Percentiles rank a stretch among this genome's conserved stretches.
These are phyloP conservation scores for Penicillium coprophilum DNA, from an alignment of 495 filamentous ascomycete species.

Conservation along the genomic window DNA sequence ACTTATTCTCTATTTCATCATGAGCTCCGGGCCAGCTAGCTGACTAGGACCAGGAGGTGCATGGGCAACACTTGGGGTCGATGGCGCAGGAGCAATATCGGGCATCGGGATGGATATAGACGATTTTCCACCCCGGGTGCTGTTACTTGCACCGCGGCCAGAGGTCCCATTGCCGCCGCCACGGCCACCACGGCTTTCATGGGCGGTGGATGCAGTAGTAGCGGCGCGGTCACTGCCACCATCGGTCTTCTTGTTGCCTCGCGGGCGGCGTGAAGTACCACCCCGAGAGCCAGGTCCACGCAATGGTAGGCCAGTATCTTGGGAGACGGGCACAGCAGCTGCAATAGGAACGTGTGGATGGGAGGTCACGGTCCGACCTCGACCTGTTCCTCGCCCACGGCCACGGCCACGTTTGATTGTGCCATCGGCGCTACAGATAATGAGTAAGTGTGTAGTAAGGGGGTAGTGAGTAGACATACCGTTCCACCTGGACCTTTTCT, in stretches of 20 bases:
- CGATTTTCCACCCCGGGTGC: conserved; percentile 32
- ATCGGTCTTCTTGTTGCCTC: conserved; percentile 74
- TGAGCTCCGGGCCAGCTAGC: conserved; percentile 31
- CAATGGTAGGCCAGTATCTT: conserved; percentile 51
- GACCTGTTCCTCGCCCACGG: conserved; percentile 61
- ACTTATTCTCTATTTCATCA: conserved; percentile 27
- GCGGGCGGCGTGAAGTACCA: conserved; percentile 75
- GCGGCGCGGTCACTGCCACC: conserved; percentile 46
- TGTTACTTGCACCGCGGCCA: conserved; percentile 36
- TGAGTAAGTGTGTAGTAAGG: conserved; percentile 26
- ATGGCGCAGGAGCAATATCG: conserved; percentile 26
- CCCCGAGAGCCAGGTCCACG: conserved; percentile 77
- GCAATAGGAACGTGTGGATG: conserved; percentile 42
- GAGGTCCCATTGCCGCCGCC: conserved; percentile 27
- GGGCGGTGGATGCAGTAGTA: conserved; percentile 22
- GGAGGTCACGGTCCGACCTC: conserved; percentile 40
- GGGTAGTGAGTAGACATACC: conserved; percentile 46
- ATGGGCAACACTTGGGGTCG: conserved; percentile 30
- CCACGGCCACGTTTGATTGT: conserved; percentile 76
- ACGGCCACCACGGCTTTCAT: conserved; percentile 31
- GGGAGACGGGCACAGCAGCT: conserved; percentile 43
- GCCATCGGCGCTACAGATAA: conserved; percentile 62
- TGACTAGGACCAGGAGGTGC: conserved; percentile 28
- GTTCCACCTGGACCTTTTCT: conserved; percentile 80
- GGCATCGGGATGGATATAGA: conserved; percentile 29